Evolutionary conservation across 1,139 yeast genomes (phyloP).

Genomic region (Pneumocystis wakefieldiae): DNA sequence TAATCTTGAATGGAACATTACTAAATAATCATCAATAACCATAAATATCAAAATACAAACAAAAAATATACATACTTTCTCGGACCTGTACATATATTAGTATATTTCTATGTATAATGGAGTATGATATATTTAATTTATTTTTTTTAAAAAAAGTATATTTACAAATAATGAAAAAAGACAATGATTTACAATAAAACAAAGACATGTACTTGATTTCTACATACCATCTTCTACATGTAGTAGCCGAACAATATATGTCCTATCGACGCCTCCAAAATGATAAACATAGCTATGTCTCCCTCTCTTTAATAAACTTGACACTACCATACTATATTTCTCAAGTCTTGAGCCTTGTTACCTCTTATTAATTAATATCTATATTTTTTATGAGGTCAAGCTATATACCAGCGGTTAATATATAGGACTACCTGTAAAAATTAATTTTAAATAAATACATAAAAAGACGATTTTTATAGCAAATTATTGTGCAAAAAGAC

Average conservation of each 20-base stretch:
- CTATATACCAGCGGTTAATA: no score
- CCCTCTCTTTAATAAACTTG: background rate
- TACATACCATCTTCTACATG: background rate
- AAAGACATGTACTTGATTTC: background rate
- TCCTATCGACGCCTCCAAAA: background rate
- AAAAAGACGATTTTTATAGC: no score
- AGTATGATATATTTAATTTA: background rate
- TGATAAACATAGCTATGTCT: background rate
- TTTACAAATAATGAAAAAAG: background rate
- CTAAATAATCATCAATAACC: no score
- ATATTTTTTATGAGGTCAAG: background rate
- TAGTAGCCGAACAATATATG: background rate
- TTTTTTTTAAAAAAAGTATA: background rate
- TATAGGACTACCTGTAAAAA: no score
- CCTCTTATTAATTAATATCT: no score
- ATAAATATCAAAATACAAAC: background rate
- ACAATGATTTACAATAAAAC: background rate
- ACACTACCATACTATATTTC: background rate
- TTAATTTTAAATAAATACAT: no score
- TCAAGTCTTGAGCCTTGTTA: background rate
- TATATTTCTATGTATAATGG: background rate
- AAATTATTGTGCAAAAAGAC: no score
- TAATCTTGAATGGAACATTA: background rate
- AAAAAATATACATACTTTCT: background rate
- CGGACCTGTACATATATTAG: background rate